Base-by-base conservation (phyloP, 208 protist species). In the Trypanosoma brucei region DNA sequence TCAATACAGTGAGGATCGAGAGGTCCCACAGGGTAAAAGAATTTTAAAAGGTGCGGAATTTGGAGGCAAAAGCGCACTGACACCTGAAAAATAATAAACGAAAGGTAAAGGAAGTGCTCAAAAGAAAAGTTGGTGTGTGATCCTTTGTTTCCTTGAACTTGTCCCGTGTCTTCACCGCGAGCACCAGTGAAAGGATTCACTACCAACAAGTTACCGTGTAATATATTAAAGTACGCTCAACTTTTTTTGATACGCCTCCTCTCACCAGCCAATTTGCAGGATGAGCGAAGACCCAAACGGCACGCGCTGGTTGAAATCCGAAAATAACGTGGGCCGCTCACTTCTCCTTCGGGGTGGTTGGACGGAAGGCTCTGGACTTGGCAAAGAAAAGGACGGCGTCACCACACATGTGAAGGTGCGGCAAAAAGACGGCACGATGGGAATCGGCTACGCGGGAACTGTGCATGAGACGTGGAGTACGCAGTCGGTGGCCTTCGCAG, bases 331-430 rank as follows among this genome's bases (percentile, higher is more conserved):
- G 45, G 92, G 94, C 11, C 91, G 89, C 56, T 68, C 88, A 37
- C 68, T 97, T 48, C 63, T 97, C 60, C 78, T 92, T 70, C 95
- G 94, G 62, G 83, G 88, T 31, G 94, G 94, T 3, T 97, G 94
- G 94, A 81, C 68, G 38, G 89, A 96, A 62, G 94, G 94, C 52
- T 77, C 58, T 34, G 94, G 94, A 5, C 68, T 97, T 9, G 94
- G 94, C n/a, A 84, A 80, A 56, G 77, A 84, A 7, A 69, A 90
- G 68, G 79, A 94, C n/a, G 94, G 94, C 54, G 72, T 75, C 2
- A 79, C 81, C 11, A 76, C 68, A 14, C 86, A 97, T 75, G 76
- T 97, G 50, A 97, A 96, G 71, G 86, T 93, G 13, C 81, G 67
- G 22, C 84, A 82, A 11, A 96, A 96, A 75, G 84, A 92, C 37